These are phyloP conservation scores for Neocallimastix lanati DNA, from an alignment of 192 early-diverging fungal genomes.

Conservation along the genomic window DNA sequence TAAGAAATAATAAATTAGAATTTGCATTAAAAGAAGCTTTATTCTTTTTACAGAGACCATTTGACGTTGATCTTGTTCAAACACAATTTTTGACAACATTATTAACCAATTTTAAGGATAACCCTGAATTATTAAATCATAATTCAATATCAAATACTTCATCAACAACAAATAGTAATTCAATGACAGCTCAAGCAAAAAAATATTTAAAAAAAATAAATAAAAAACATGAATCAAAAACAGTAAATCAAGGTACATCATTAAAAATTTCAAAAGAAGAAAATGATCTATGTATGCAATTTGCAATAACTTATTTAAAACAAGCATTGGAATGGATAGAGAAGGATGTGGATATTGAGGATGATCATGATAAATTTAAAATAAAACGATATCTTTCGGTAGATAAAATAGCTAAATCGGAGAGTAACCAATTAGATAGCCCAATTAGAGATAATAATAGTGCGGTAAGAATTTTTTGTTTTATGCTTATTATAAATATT, in stretches of 20 bases:
- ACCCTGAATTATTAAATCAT: neutral
- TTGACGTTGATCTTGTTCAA: neutral
- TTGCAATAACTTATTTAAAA: neutral
- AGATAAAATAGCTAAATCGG: neutral
- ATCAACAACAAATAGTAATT: neutral
- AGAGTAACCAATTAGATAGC: too few species aligned
- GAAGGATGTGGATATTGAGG: neutral
- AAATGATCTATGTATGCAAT: neutral
- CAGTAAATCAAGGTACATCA: neutral
- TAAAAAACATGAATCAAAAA: neutral
- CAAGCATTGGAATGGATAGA: neutral
- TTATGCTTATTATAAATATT: too few species aligned
- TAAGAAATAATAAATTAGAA: neutral
- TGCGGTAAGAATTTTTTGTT: too few species aligned
- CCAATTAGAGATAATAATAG: too few species aligned
- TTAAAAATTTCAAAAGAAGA: neutral
- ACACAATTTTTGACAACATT: neutral
- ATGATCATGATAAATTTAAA: neutral
- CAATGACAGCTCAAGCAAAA: neutral
- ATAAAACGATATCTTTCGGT: neutral
- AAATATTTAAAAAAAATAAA: neutral
- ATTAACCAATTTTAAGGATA: neutral
- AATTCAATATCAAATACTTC: neutral
- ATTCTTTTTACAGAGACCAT: neutral
- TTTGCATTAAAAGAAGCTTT: neutral